Percentiles rank a stretch among this genome's conserved stretches.
phyloP scores from a whole-genome alignment of 2,329 filamentous ascomycete species.

The Colletotrichum tanaceti region DNA sequence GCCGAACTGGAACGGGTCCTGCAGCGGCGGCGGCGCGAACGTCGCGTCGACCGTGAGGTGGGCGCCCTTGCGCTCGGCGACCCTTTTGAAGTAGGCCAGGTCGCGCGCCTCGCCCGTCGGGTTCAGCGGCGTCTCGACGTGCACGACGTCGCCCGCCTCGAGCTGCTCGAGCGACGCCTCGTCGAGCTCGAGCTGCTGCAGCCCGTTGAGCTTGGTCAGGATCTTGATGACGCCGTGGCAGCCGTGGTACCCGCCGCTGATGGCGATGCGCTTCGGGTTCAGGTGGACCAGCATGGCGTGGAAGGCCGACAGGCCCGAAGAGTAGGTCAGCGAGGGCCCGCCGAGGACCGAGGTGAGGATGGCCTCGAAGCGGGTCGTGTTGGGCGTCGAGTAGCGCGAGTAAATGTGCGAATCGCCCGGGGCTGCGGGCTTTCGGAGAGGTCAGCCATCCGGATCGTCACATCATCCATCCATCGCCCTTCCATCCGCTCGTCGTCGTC shows the following conservation, averaged over 20 bases:
- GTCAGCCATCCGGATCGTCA: conserved; percentile 37
- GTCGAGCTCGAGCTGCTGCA: conserved; percentile 75
- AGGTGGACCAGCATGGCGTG: conserved; percentile 87
- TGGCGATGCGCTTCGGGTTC: conserved; percentile 84
- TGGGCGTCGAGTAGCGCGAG: conserved; percentile 83
- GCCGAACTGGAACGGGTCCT: conserved; percentile 84
- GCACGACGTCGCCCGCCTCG: conserved; percentile 82
- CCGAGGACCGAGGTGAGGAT: conserved; percentile 80
- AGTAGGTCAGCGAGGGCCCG: conserved; percentile 79
- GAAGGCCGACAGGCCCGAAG: conserved; percentile 87
- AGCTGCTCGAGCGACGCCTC: conserved; percentile 65
- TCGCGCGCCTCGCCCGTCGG: conserved; percentile 85
- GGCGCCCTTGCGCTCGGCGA: conserved; percentile 79
- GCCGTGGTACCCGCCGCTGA: conserved; percentile 90
- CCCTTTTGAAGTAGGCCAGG: conserved; percentile 76
- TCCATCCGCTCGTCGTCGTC: background rate
- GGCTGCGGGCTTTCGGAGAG: conserved; percentile 56
- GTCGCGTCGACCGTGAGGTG: conserved; percentile 88
- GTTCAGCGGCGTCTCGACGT: conserved; percentile 94
- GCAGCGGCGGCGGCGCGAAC: conserved; percentile 89
- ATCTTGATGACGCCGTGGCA: conserved; percentile 87
- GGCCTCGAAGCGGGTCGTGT: conserved; percentile 85
- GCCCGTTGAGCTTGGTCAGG: conserved; percentile 78
- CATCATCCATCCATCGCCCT: background rate
- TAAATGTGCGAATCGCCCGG: conserved; percentile 79